Percentiles rank a stretch among this genome's conserved stretches.
These are phyloP conservation scores for Agrocybe pediades DNA, from an alignment of 768 basidiomycete species.

Conservation along the genomic window DNA sequence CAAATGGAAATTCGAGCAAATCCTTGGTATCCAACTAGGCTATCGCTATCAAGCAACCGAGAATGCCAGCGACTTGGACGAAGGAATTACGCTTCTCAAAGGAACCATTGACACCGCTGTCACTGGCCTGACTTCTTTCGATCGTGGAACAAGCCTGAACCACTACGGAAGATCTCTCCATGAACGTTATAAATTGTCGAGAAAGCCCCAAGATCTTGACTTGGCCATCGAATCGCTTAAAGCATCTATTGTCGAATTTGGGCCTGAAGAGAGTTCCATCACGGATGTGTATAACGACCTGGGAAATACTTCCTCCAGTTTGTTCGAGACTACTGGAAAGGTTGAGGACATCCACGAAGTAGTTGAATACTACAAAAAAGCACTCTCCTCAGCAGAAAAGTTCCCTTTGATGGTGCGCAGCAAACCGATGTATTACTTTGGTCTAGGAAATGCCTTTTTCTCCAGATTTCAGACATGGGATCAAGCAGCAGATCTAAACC, in stretches of 20 bases:
- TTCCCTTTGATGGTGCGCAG: conserved; percentile 4
- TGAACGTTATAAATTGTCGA: neutral
- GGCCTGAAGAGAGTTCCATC: neutral
- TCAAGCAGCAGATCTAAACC: conserved; percentile 10
- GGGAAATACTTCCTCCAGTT: conserved; percentile 3
- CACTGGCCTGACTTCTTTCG: neutral
- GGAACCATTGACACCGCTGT: conserved; percentile 1
- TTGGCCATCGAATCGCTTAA: conserved; percentile 1
- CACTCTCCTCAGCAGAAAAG: conserved; percentile 2
- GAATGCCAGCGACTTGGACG: conserved; percentile 9
- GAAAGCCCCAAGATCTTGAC: conserved; percentile 2
- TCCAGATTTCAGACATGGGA: conserved; percentile 9
- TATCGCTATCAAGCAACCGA: conserved; percentile 3
- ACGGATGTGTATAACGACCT: conserved; percentile 8
- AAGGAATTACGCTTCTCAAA: conserved; percentile 8
- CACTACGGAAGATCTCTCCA: conserved; percentile 11
- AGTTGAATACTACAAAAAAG: conserved; percentile 3
- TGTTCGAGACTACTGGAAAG: conserved; percentile 9
- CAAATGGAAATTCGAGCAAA: conserved; percentile 9
- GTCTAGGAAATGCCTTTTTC: conserved; percentile 14
- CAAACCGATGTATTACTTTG: conserved; percentile 4
- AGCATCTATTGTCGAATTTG: neutral
- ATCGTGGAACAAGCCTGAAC: neutral
- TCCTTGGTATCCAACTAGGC: conserved; percentile 3
- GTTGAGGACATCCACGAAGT: conserved; percentile 5